Conservation (phyloP, 2,329 filamentous ascomycete species). For the Xylaria sp. region DNA sequence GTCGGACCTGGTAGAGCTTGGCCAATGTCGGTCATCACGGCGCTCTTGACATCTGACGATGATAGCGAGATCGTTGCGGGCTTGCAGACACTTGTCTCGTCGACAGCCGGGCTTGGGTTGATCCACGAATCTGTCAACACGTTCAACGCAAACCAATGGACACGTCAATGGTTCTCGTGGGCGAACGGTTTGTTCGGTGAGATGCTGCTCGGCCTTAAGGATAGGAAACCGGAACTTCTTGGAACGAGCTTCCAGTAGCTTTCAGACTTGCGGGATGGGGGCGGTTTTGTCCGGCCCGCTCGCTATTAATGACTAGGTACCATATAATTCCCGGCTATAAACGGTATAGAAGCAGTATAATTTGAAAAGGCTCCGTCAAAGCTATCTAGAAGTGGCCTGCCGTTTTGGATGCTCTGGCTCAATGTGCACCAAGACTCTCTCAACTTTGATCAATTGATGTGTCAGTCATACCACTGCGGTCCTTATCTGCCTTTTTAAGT, state of each 20-base stretch:
- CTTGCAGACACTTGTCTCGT: conserved; percentile 49
- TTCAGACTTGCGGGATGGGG: background rate
- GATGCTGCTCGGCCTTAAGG: conserved; percentile 63
- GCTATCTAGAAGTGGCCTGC: background rate
- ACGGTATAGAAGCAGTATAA: conserved; percentile 11
- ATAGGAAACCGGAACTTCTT: conserved; percentile 76
- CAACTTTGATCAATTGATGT: background rate
- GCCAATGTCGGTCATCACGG: conserved; percentile 87
- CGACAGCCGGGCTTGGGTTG: conserved; percentile 51
- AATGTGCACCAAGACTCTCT: background rate
- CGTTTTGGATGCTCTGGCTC: conserved; percentile 9
- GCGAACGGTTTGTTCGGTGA: conserved; percentile 52
- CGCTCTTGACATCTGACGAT: conserved; percentile 72
- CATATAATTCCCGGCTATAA: conserved; percentile 11
- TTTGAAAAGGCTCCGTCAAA: background rate
- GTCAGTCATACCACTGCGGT: background rate
- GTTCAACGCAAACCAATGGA: conserved; percentile 53
- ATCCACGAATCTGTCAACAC: conserved; percentile 58
- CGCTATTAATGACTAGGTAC: conserved; percentile 2
- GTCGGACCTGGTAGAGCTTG: conserved; percentile 76
- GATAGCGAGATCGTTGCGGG: conserved; percentile 52
- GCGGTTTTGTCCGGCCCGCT: background rate
- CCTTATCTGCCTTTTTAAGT: background rate
- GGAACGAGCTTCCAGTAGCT: conserved; percentile 60
- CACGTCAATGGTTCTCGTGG: conserved; percentile 56